Base-by-base conservation (phyloP, 2,329 filamentous ascomycete genomes). In the Graphilbum ipis-grandicollis region DNA sequence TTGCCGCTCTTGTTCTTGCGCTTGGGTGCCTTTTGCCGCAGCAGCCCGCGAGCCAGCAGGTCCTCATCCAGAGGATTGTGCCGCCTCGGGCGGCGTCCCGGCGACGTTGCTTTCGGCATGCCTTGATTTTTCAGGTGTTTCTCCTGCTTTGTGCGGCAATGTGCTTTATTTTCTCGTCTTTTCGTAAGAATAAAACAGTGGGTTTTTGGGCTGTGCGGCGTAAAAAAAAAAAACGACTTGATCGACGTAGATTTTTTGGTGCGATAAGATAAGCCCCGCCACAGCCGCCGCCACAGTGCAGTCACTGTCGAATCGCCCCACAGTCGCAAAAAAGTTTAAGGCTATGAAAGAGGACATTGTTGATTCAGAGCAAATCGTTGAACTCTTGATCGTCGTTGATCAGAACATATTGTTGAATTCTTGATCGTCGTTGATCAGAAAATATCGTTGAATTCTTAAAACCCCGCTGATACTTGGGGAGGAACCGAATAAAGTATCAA, bases 41-140 rank as follows among this genome's bases (percentile, higher is more conserved):
- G 55, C 46, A 76, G 63, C 42, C 77, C 67, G 40, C 76, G 68
- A 46, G 83, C 66, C 47, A 78, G 59, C 52, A 96, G 67, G 50
- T 96, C 90, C 52, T 93, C 81, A 49, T 88, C 79, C 41, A 98
- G 78, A 30, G 88, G 86, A 48, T 92, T 92, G 60, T 94, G 88
- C 45, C 82, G 75, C 50, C 78, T 74, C 47, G 65, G 65, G 52
- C 66, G 72, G 40, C 64, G 65, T 46, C 63, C 67, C 15, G 71
- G 65, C 39, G 70, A 69, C 21, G 65, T 71, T 34, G 78, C 75
- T 63, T 93, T 93, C 28, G 85, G 84, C 86, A 93, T 23, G 10
- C 21, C 21, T 23, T 10, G 21, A 9, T 36, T 25, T 25, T 25
- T 25, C 23, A n/a, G n/a, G n/a, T n/a, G n/a, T n/a, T n/a, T n/a